Evolutionary conservation across 108 stramenopile species (phyloP).

Genomic region (Conticribra weissflogii): DNA sequence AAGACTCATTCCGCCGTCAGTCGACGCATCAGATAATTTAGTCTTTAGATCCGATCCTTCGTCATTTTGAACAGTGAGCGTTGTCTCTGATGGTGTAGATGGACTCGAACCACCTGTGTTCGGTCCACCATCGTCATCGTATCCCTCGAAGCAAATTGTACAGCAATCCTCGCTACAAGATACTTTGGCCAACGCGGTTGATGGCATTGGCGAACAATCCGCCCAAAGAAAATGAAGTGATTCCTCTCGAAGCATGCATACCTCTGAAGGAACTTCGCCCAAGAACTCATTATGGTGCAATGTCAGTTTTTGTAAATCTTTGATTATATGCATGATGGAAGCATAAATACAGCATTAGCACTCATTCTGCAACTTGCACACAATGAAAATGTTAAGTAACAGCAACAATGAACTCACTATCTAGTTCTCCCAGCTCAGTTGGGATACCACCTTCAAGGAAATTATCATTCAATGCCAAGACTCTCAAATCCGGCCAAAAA

Average conservation of each 20-base stretch:
- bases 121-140: conserved; percentile 12
- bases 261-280: conserved; percentile 16
- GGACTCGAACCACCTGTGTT: conserved; percentile 8
- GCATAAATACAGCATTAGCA: too few species aligned
- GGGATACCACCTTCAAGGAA: neutral
- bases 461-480: conserved; percentile 32
- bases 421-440: neutral
- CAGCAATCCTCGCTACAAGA: conserved; percentile 32
- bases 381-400: neutral
- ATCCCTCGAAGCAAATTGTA: conserved; percentile 44
- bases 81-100: conserved; percentile 3
- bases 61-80: conserved; percentile 18
- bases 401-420: neutral
- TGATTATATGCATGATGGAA: neutral
- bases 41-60: conserved; percentile 3
- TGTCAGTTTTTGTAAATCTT: conserved; percentile 16
- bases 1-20: conserved; percentile 10
- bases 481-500: conserved; percentile 18
- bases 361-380: too few species aligned
- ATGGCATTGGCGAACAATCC: conserved; percentile 15
- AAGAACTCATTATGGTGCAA: conserved; percentile 35
- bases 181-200: conserved; percentile 15
- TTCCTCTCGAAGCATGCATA: conserved; percentile 25
- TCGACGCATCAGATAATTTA: conserved; percentile 10
- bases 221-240: conserved; percentile 27